Base-by-base conservation (phyloP, 805 yeast species). In the Kodamaea nitidulidarum region DNA sequence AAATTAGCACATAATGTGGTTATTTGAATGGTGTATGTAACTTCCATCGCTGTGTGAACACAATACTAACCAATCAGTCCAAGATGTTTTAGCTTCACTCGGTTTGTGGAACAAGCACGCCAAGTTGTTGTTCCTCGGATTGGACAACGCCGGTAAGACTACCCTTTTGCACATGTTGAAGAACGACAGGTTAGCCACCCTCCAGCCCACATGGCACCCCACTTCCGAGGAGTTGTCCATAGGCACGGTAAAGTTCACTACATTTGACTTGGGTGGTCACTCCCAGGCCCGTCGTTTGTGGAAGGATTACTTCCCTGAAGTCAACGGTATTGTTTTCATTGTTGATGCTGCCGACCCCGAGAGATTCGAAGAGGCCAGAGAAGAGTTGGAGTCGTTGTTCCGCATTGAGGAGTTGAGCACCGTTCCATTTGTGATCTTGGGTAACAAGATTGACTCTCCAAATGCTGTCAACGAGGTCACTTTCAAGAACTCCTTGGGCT, bases 281-380 rank as follows among this genome's bases (percentile, higher is more conserved):
- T 83, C 79, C 64, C 97, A 91, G 70, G 98, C 99, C 36, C 90
- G 99, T 71, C 88, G 98, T 70, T 80, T 93, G 60, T 93, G 99
- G 99, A 90, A 90, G 62, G 98, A 93, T 64, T 93, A 93, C 66
- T 93, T 93, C 83, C 99, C 99, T 43, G 99, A 93, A 70, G 99
- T 93, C 36, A 86, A 88, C 64, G 98, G 97, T 41, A 93, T 93
- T 51, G 98, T 93, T 22, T 93, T 85, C 65, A 73, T 93, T 43
- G 97, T 93, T 22, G 99, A 93, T 63, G 95, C 95, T 41, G 98
- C 98, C 40, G 98, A 93, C 61, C 82, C 93, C 27, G 95, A 83
- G 61, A 84, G 99, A 67, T 85, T 93, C 54, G 84, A 85, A 51
- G 99, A 93, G 73, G 84, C 96, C 46, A 84, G 86, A 67, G 88